These are phyloP conservation scores for Aspergillus caelatus DNA, from an alignment of 2,329 filamentous ascomycete species.

Conservation along the genomic window DNA sequence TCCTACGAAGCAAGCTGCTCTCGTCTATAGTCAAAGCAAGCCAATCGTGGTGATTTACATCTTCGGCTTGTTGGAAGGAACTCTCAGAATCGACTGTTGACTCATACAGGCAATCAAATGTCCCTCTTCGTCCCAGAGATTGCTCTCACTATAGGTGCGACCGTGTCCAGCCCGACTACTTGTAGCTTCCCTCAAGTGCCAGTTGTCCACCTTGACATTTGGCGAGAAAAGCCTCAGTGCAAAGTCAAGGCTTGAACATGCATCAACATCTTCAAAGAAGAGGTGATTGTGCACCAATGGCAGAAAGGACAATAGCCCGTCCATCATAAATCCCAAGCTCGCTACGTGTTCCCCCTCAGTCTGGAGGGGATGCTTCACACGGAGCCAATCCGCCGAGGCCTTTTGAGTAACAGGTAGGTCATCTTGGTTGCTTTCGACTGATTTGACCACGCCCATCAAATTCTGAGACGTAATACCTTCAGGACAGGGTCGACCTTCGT, in stretches of 20 bases:
- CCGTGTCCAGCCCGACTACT: slow-evolving; percentile 1
- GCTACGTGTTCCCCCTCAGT: slow-evolving; percentile 4
- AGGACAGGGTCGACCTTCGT: slow-evolving; percentile 3
- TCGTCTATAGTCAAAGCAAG: no score
- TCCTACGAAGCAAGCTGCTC: no score
- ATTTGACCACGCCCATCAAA: slow-evolving; percentile 8
- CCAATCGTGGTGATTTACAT: neutral
- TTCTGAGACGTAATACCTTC: slow-evolving; percentile 11
- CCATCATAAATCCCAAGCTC: slow-evolving; percentile 2
- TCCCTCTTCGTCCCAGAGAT: slow-evolving; percentile 1
- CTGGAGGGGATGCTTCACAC: slow-evolving; percentile 1
- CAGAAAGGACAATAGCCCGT: neutral
- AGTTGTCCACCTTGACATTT: neutral
- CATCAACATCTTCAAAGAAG: slow-evolving; percentile 3
- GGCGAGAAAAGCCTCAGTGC: neutral
- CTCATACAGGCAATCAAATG: slow-evolving; percentile 4
- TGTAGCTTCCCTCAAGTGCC: neutral
- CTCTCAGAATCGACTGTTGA: neutral
- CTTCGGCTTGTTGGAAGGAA: neutral
- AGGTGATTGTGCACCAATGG: slow-evolving; percentile 1
- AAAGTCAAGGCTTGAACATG: slow-evolving; percentile 5
- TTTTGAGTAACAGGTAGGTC: neutral
- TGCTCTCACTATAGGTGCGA: slow-evolving; percentile 4
- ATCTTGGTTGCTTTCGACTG: neutral
- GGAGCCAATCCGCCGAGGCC: slow-evolving; percentile 11